Conservation (phyloP, 495 filamentous ascomycete species). For the Cenococcum geophilum region DNA sequence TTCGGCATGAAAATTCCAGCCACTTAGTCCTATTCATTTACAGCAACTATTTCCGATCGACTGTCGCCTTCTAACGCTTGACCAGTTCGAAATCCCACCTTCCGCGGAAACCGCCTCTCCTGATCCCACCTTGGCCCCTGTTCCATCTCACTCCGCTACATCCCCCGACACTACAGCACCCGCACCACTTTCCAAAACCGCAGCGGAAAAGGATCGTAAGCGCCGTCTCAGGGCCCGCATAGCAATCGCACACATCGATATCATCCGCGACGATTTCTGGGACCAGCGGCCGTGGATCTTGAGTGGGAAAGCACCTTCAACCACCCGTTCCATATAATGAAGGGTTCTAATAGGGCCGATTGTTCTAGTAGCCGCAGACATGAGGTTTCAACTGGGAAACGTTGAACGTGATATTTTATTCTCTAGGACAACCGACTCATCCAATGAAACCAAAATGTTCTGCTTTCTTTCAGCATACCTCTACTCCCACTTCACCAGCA, state of each 20-base stretch:
- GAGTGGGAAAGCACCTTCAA: slow-evolving; percentile 60
- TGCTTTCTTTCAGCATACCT: too few species aligned
- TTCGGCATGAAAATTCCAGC: not conserved
- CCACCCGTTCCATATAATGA: not conserved
- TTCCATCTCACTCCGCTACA: not conserved
- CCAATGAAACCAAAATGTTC: too few species aligned
- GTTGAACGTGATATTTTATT: too few species aligned
- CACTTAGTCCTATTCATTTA: slow-evolving; percentile 1
- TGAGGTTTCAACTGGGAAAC: too few species aligned
- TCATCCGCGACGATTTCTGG: slow-evolving; percentile 95
- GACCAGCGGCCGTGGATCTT: slow-evolving; percentile 77
- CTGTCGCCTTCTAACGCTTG: slow-evolving; percentile 2
- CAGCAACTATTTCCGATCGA: too few species aligned
- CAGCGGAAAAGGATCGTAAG: slow-evolving; percentile 73
- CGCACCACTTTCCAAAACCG: slow-evolving; percentile 59
- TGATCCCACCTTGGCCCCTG: not conserved
- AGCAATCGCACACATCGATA: slow-evolving; percentile 76
- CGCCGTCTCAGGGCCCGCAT: slow-evolving; percentile 67
- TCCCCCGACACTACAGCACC: not conserved
- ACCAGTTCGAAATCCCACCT: not conserved
- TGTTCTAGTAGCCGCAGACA: too few species aligned
- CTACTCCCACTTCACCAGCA: too few species aligned
- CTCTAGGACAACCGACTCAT: too few species aligned
- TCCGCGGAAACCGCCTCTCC: not conserved
- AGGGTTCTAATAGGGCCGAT: not conserved